A percentile compares a stretch with the other conserved stretches of the same genome.
These are phyloP conservation scores for Debaryomyces robertsiae DNA, from an alignment of 1,139 yeast genomes.

Conservation along the genomic window DNA sequence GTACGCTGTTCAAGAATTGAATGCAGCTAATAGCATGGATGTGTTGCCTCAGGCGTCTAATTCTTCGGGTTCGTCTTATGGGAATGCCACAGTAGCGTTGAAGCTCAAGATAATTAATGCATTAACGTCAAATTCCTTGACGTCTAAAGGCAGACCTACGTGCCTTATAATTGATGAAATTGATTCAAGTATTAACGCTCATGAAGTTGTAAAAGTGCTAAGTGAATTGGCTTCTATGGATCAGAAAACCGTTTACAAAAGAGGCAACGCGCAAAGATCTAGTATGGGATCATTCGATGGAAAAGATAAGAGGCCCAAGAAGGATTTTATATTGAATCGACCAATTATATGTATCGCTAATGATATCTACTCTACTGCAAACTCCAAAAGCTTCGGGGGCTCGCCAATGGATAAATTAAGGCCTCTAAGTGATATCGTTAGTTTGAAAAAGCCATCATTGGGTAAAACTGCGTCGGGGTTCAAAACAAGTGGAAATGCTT, in stretches of 20 bases:
- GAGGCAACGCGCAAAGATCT: slow-evolving; percentile 13
- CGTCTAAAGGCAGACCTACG: slow-evolving; percentile 61
- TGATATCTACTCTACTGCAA: slow-evolving; percentile 66
- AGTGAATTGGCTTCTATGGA: slow-evolving; percentile 65
- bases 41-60: slow-evolving; percentile 29
- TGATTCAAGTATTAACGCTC: slow-evolving; percentile 80
- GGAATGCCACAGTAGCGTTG: slow-evolving; percentile 32
- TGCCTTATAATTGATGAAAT: slow-evolving; percentile 88
- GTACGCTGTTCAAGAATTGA: slow-evolving; percentile 78
- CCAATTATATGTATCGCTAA: slow-evolving; percentile 95
- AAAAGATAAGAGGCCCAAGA: slow-evolving; percentile 25
- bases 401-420: slow-evolving; percentile 70
- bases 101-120: slow-evolving; percentile 65
- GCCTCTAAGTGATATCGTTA: slow-evolving; percentile 69
- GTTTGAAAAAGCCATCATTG: slow-evolving; percentile 59
- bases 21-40: slow-evolving; percentile 77
- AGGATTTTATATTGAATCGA: slow-evolving; percentile 55
- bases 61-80: slow-evolving; percentile 16
- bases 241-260: slow-evolving; percentile 42
- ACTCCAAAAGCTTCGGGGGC: slow-evolving; percentile 23
- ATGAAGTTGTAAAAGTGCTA: slow-evolving; percentile 73
- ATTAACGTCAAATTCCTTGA: slow-evolving; percentile 63
- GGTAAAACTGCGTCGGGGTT: slow-evolving; percentile 42
- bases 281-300: slow-evolving; percentile 8
- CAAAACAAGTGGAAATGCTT: slow-evolving; percentile 38